phyloP scores from a whole-genome alignment of 257 asterid genomes.

The Lithospermum erythrorhizon region DNA sequence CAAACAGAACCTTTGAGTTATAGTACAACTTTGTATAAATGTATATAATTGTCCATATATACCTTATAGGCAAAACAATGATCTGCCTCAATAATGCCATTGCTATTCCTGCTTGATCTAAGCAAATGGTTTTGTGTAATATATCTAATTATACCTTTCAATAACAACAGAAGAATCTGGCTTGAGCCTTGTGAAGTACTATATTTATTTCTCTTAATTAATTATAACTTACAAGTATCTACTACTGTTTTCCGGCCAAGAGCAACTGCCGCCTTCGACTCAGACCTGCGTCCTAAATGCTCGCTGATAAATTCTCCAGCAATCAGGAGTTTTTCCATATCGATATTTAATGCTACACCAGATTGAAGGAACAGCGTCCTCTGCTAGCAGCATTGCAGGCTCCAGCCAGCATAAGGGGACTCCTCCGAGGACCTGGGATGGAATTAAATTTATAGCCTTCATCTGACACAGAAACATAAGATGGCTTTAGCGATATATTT shows the following conservation, averaged over 20 bases:
- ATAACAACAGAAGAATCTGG: background rate
- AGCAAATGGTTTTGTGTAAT: background rate
- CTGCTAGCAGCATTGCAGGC: slow-evolving; percentile 90
- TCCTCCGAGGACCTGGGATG: slow-evolving; percentile 79
- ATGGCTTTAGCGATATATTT: background rate
- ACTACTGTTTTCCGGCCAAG: slow-evolving; percentile 30
- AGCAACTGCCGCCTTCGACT: slow-evolving; percentile 84
- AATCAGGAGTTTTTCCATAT: slow-evolving; percentile 52
- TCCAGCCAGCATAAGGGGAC: slow-evolving; percentile 87
- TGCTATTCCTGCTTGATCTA: background rate
- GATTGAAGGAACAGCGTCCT: slow-evolving; percentile 74
- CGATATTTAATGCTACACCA: slow-evolving; percentile 57
- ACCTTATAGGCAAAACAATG: background rate
- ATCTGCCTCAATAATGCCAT: background rate
- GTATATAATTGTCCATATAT: background rate
- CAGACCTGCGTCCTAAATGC: slow-evolving; percentile 51
- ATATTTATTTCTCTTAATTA: background rate
- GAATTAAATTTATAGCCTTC: no score
- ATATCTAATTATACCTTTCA: background rate
- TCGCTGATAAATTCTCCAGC: slow-evolving; percentile 70
- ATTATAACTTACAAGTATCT: slow-evolving; percentile 37
- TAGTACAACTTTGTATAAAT: no score
- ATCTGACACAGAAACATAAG: slow-evolving; percentile 34
- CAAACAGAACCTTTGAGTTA: no score
- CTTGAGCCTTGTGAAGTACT: background rate